A percentile compares a stretch with the other conserved stretches of the same genome.
Conservation (phyloP, 805 yeast species). For the Spathaspora sp. region DNA sequence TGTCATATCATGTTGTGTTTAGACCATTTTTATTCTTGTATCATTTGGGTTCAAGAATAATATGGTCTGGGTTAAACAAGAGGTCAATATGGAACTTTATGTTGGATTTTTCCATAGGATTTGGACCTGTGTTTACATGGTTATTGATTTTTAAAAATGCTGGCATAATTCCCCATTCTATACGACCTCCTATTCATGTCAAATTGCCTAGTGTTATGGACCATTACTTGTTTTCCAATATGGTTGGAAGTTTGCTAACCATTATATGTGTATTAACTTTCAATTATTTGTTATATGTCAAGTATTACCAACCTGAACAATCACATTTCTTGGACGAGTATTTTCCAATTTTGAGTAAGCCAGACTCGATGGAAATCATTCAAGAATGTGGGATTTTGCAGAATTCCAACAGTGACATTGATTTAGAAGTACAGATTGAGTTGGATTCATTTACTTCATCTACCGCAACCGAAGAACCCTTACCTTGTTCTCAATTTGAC, state of each 20-base stretch:
- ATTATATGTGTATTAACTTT: not conserved
- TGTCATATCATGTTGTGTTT: not conserved
- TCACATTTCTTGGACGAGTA: not conserved
- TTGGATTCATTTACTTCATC: not conserved
- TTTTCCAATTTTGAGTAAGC: not conserved
- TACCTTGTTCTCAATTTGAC: not conserved
- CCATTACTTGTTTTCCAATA: slow-evolving; percentile 27
- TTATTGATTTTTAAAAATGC: slow-evolving; percentile 56
- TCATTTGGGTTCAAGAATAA: slow-evolving; percentile 9
- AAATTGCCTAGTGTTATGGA: slow-evolving; percentile 42
- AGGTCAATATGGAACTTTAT: slow-evolving; percentile 35
- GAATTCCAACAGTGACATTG: not conserved
- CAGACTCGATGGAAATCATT: not conserved
- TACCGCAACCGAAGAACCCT: not conserved
- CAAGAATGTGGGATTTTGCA: not conserved
- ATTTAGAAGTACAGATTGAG: not conserved
- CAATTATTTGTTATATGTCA: slow-evolving; percentile 3
- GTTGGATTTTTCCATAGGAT: slow-evolving; percentile 46
- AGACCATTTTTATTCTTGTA: slow-evolving; percentile 10
- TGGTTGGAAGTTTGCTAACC: slow-evolving; percentile 1
- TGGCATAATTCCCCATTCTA: slow-evolving; percentile 49
- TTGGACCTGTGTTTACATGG: slow-evolving; percentile 54
- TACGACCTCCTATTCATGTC: slow-evolving; percentile 56
- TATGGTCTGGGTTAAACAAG: slow-evolving; percentile 31
- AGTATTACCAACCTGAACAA: not conserved